Conservation (phyloP, 768 basidiomycete genomes). For the Leccinum truebloodii region DNA sequence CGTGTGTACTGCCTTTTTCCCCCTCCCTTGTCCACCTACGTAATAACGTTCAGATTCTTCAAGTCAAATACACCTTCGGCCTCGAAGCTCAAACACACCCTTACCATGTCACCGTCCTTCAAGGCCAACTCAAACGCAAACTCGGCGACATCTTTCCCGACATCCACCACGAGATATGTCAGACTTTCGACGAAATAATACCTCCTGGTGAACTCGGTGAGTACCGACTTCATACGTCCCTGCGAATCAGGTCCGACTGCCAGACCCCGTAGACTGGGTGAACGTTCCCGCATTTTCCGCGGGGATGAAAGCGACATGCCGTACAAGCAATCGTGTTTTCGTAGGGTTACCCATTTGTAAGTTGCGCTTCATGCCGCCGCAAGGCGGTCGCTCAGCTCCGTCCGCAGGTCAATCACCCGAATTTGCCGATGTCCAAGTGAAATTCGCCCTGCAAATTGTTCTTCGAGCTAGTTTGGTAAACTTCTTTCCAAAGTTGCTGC, state of each 20-base stretch:
- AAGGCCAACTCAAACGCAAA: conserved; percentile 35
- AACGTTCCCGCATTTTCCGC: conserved; percentile 29
- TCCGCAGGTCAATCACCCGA: conserved; percentile 37
- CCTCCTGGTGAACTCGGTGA: conserved; percentile 22
- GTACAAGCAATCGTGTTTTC: conserved; percentile 43
- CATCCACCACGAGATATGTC: conserved; percentile 36
- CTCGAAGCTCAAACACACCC: conserved; percentile 32
- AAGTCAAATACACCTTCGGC: conserved; percentile 41
- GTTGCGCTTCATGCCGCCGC: conserved; percentile 12
- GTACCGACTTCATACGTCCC: conserved; percentile 4
- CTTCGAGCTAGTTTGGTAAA: conserved; percentile 34
- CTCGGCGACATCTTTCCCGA: conserved; percentile 35
- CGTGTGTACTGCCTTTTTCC: conserved; percentile 30
- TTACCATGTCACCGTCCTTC: conserved; percentile 38
- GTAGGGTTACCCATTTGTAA: conserved; percentile 41
- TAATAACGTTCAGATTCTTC: conserved; percentile 34
- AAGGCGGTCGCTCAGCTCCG: conserved; percentile 9
- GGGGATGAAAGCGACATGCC: conserved; percentile 35
- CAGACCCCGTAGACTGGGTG: conserved; percentile 29
- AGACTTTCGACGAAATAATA: conserved; percentile 33
- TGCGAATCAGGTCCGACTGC: conserved; percentile 14
- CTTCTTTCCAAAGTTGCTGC: conserved; percentile 35
- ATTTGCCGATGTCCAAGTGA: conserved; percentile 35
- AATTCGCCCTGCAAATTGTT: conserved; percentile 37
- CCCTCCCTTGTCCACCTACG: conserved; percentile 14